Evolutionary conservation across 2,329 filamentous ascomycete genomes (phyloP), one percentile per base, ranked within the genome.

Genomic region (Colletotrichum ledebouriae): DNA sequence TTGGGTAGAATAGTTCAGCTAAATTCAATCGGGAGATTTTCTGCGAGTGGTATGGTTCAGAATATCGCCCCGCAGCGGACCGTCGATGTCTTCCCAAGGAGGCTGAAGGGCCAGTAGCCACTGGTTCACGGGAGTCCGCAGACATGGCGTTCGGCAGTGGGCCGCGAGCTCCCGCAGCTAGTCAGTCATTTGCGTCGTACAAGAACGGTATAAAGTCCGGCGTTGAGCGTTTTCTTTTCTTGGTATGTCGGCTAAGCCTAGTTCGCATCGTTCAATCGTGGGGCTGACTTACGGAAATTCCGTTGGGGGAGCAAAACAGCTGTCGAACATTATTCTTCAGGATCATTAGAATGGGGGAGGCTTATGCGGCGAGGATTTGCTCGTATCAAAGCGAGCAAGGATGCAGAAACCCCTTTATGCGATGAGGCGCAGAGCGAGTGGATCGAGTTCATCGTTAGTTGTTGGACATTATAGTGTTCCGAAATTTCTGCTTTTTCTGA

Each of bases 331-430:
- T 25, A 15, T 49, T 29, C 33, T 25, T 39, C 39, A 59, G 60
- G 65, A 41, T 47, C 60, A n/a, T 22, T n/a, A 41, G 13, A 11
- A 66, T 64, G 55, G 66, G 65, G 65, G 41, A 59, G 20, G 42
- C 61, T 66, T 55, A 69, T 69, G 66, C 61, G 13, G 41, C 15
- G 56, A 66, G 61, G 61, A 61, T 55, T 65, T 60, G 61, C 55
- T 49, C 42, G 61, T 60, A 60, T 60, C 61, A 65, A 39, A 60
- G 42, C 42, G 34, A 33, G 61, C 56, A 65, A 56, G 66, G 66
- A 60, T 69, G 47, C 41, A 34, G 13, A 44, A 63, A 46, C 65
- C 64, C 61, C 66, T 69, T 69, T 69, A 69, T 69, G 61, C 66
- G 34, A 44, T 44, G 66, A 60, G 66, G 61, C 66, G 65, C 61